Evolutionary conservation across 2,329 filamentous ascomycete genomes (phyloP).

Genomic region (Bretziella fagacearum): DNA sequence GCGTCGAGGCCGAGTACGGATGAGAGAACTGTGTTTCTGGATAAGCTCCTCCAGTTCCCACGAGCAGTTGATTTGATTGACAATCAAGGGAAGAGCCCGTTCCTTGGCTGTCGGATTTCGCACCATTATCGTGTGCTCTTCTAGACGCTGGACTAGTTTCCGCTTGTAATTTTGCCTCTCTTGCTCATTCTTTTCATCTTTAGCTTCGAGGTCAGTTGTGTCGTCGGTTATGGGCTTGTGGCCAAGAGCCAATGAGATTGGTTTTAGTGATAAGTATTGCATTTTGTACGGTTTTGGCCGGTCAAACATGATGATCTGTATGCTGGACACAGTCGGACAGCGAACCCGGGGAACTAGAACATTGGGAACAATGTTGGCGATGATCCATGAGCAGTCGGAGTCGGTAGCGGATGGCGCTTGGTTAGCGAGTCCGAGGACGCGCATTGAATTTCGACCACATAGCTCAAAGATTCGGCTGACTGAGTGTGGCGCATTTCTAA

Average conservation of each 20-base stretch:
- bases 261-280: slow-evolving; percentile 88
- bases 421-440: slow-evolving; percentile 76
- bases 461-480: slow-evolving; percentile 66
- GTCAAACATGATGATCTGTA: slow-evolving; percentile 82
- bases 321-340: slow-evolving; percentile 52
- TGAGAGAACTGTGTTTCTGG: slow-evolving; percentile 74
- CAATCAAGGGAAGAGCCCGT: slow-evolving; percentile 57
- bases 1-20: slow-evolving; percentile 66
- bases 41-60: slow-evolving; percentile 74
- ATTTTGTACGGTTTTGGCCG: slow-evolving; percentile 70
- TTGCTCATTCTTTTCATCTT: slow-evolving; percentile 55
- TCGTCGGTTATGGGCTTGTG: slow-evolving; percentile 39
- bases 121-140: slow-evolving; percentile 67
- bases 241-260: slow-evolving; percentile 72
- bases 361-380: slow-evolving; percentile 36
- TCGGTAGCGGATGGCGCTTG: slow-evolving; percentile 29
- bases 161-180: slow-evolving; percentile 39
- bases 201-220: slow-evolving; percentile 23
- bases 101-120: slow-evolving; percentile 69
- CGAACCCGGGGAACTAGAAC: slow-evolving; percentile 51
- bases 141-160: slow-evolving; percentile 60
- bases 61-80: slow-evolving; percentile 92
- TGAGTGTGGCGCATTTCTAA: slow-evolving; percentile 66
- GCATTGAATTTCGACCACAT: slow-evolving; percentile 67
- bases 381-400: slow-evolving; percentile 55